A percentile compares a stretch with the other conserved stretches of the same genome.
These are phyloP conservation scores for Akanthomyces uredinophilus DNA, from an alignment of 2,329 filamentous ascomycete species.

Conservation along the genomic window DNA sequence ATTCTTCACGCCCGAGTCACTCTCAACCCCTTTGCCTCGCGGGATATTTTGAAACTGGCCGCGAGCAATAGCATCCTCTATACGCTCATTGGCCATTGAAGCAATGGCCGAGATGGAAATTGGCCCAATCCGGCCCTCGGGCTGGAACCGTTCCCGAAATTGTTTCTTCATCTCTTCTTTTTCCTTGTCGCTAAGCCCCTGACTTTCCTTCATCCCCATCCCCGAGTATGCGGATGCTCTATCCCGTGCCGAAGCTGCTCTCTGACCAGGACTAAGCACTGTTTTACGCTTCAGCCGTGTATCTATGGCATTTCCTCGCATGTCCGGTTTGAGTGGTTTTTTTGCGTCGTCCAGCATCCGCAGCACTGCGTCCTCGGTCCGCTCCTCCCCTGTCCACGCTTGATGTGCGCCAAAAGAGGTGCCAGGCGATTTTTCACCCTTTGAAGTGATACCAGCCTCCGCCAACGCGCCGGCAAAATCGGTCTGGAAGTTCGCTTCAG, in stretches of 20 bases:
- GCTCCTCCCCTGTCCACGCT: conserved; percentile 77
- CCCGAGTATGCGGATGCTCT: conserved; percentile 48
- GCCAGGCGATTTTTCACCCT: not conserved
- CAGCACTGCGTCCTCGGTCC: conserved; percentile 66
- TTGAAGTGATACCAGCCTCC: conserved; percentile 43
- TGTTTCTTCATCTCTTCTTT: conserved; percentile 65
- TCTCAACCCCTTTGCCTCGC: conserved; percentile 71
- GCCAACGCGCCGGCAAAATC: conserved; percentile 46
- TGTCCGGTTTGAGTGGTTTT: conserved; percentile 56
- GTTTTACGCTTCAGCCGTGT: conserved; percentile 42
- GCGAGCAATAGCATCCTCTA: conserved; percentile 87
- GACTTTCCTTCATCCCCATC: conserved; percentile 40
- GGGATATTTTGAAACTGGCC: conserved; percentile 84
- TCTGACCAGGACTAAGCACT: conserved; percentile 38
- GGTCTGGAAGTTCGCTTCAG: conserved; percentile 49
- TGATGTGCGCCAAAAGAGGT: not conserved
- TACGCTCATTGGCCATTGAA: conserved; percentile 81
- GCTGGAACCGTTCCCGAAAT: conserved; percentile 74
- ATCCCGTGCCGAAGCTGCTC: conserved; percentile 52
- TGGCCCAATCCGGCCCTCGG: conserved; percentile 67
- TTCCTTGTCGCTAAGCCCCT: conserved; percentile 63
- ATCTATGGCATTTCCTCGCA: conserved; percentile 49
- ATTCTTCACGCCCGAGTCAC: conserved; percentile 76
- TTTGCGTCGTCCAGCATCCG: conserved; percentile 80
- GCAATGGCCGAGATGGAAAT: conserved; percentile 72